These are phyloP conservation scores for Beauveria varroae DNA, from an alignment of 2,329 filamentous ascomycete genomes.

Conservation along the genomic window DNA sequence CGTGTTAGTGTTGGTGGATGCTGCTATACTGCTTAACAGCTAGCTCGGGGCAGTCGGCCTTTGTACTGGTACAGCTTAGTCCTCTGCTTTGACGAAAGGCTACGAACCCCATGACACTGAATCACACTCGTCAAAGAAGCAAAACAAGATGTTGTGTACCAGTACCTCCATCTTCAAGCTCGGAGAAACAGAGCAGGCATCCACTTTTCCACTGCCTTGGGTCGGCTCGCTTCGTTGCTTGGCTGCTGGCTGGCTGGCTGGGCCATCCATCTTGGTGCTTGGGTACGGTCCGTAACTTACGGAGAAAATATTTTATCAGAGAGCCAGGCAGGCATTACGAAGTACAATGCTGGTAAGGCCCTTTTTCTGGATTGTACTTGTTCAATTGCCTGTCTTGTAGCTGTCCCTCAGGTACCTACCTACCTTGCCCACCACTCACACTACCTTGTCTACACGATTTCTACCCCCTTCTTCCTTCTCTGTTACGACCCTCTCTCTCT, in stretches of 20 bases:
- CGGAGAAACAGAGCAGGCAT: not conserved
- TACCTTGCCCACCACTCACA: not conserved
- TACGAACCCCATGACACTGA: no score
- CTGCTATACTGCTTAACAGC: not conserved
- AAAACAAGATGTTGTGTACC: not conserved
- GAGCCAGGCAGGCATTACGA: no score
- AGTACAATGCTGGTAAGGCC: no score
- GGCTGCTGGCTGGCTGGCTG: not conserved
- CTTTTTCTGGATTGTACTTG: not conserved
- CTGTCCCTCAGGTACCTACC: not conserved
- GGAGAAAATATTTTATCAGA: no score
- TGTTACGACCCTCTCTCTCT: not conserved
- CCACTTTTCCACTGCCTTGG: conserved; percentile 7
- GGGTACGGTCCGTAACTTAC: not conserved
- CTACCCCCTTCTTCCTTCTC: conserved; percentile 2
- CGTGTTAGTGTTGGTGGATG: not conserved
- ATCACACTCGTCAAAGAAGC: not conserved
- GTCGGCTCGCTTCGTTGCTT: conserved; percentile 8
- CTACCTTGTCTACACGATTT: not conserved
- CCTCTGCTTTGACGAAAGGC: no score
- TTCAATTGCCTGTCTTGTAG: not conserved
- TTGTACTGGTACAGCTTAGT: not conserved
- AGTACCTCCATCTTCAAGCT: not conserved
- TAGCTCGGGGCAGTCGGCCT: not conserved
- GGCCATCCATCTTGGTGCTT: not conserved